These are phyloP conservation scores for Amphirosellinia nigrospora DNA, from an alignment of 495 filamentous ascomycete species.

Conservation along the genomic window DNA sequence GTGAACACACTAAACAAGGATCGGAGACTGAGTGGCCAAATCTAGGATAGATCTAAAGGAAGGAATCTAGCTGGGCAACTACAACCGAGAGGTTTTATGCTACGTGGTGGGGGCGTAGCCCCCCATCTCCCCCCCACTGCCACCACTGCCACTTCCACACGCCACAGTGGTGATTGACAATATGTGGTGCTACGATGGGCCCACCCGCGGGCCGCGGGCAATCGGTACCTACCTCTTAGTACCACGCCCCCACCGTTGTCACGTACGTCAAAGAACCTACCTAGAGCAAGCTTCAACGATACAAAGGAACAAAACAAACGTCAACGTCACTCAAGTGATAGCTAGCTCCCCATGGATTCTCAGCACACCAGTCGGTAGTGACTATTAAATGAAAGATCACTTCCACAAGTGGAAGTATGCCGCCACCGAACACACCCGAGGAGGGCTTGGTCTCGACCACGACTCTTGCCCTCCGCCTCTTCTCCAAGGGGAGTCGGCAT, in stretches of 20 bases:
- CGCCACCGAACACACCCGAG: slow-evolving; percentile 44
- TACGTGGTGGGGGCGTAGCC: no score
- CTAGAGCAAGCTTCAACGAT: neutral
- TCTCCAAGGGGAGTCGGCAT: slow-evolving; percentile 19
- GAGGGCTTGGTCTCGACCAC: slow-evolving; percentile 38
- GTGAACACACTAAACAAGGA: no score
- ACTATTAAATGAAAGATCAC: neutral
- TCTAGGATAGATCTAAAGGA: no score
- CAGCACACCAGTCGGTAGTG: neutral
- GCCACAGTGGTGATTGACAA: no score
- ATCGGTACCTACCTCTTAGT: neutral
- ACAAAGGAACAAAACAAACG: neutral
- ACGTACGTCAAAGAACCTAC: neutral
- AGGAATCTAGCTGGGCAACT: no score
- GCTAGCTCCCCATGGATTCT: slow-evolving; percentile 7
- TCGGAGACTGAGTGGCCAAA: no score
- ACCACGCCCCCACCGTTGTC: slow-evolving; percentile 2
- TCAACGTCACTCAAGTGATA: neutral
- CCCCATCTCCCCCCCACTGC: no score
- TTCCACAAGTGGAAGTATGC: slow-evolving; percentile 31
- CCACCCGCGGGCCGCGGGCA: slow-evolving; percentile 1
- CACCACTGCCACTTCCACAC: no score
- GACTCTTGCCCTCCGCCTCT: slow-evolving; percentile 31
- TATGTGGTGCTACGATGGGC: neutral
- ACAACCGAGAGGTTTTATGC: no score